Base-by-base conservation (phyloP, 345 rosid genomes). In the Acer campestre region DNA sequence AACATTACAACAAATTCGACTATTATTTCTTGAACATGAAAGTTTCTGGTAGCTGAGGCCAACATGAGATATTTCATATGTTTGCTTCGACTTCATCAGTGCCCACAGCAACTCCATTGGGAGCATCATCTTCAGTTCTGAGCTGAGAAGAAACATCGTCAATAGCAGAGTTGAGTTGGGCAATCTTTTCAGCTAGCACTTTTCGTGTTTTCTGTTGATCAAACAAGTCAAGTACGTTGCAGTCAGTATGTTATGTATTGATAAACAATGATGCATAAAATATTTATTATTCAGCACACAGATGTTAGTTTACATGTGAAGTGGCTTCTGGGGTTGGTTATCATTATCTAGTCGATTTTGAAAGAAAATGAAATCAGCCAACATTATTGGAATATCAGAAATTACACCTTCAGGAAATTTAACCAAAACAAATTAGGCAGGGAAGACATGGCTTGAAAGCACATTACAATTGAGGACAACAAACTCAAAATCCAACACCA, bases 91-190 rank as follows among this genome's bases (percentile, higher is more conserved):
- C 79, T 84, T 89, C 93, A 76, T 90, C 93, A 6, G 91, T 77
- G 78, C 81, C 85, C 67, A 84, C 84, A 40, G 88, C 85, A 20
- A 82, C 86, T 22, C 91, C 93, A 29, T 88, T 87, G 10, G 91
- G 90, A 25, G 90, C 61, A 40, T 88, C 95, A 51, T 89, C 95
- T 79, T 86, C 95, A 29, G 93, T 53, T 66, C 82, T 90, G 51
- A 93, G 94, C 87, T 91, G 98, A 68, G 91, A 51, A 40, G 98
- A 93, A 62, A 92, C 91, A 65, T 85, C 93, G 73, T 93, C 98
- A 23, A 95, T 93, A 64, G 98, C 97, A 25, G 93, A 85, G 87
- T 93, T 95, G 65, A 95, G 87, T 77, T 91, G 95, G 35, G 91
- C 95, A 59, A 95, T 95, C 87, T 95, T 93, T 80, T 91, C 93